phyloP scores from a whole-genome alignment of 345 rosid genomes.

The Lagerstroemia speciosa region DNA sequence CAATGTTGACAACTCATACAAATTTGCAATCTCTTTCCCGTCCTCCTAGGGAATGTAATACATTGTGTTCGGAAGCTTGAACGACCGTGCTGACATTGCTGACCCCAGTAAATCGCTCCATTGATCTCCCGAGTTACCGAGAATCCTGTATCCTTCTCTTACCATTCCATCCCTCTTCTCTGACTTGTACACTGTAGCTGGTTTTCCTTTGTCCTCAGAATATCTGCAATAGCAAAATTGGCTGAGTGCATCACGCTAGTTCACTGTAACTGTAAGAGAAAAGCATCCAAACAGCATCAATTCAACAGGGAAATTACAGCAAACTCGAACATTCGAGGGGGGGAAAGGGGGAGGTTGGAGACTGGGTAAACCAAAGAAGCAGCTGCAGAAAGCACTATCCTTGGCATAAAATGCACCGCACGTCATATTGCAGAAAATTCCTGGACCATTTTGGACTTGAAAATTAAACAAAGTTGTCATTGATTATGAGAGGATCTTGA shows the following conservation, averaged over 20 bases:
- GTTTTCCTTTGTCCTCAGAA: conserved; percentile 44
- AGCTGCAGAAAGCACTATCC: no score
- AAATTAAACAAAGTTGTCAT: no score
- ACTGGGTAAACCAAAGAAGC: no score
- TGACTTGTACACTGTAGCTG: conserved; percentile 56
- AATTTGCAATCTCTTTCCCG: no score
- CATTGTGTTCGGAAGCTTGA: conserved; percentile 91
- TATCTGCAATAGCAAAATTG: conserved; percentile 28
- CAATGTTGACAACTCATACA: neutral
- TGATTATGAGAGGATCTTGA: no score
- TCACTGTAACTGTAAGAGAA: neutral
- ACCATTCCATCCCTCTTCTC: conserved; percentile 61
- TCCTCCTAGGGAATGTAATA: conserved; percentile 44
- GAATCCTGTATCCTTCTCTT: conserved; percentile 53
- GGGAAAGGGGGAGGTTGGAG: no score
- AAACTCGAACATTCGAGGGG: no score
- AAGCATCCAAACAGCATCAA: neutral
- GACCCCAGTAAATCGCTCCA: conserved; percentile 89
- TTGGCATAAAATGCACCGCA: no score
- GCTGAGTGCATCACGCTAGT: neutral
- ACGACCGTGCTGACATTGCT: conserved; percentile 54
- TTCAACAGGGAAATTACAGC: neutral
- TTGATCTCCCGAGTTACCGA: conserved; percentile 89
- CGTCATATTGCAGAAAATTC: no score
- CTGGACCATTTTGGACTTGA: no score